These are phyloP conservation scores for Boletales sp. DNA, from an alignment of 768 basidiomycete species.

Conservation along the genomic window DNA sequence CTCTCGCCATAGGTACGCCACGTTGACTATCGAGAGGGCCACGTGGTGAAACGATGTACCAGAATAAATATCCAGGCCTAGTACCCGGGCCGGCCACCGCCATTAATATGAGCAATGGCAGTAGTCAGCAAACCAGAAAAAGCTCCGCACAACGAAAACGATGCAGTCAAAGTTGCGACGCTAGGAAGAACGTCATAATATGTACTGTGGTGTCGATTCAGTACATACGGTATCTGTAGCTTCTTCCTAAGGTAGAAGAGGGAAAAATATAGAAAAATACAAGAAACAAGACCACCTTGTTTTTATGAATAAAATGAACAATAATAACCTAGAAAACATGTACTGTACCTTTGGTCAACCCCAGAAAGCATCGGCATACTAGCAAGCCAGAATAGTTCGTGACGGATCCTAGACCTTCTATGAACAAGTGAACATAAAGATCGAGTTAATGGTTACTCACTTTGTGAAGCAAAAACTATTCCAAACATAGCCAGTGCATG, in stretches of 20 bases:
- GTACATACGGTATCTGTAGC: conserved; percentile 35
- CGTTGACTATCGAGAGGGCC: conserved; percentile 35
- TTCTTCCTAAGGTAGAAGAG: too few relatives aligned
- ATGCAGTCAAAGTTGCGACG: conserved; percentile 35
- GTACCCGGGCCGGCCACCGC: conserved; percentile 50
- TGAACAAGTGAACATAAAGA: not conserved
- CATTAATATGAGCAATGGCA: conserved; percentile 47
- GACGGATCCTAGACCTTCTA: conserved; percentile 36
- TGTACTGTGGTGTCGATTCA: not conserved
- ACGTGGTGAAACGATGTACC: conserved; percentile 39
- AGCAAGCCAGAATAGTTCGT: conserved; percentile 51
- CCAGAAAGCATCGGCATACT: conserved; percentile 46
- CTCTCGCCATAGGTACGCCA: conserved; percentile 39
- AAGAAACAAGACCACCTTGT: too few relatives aligned
- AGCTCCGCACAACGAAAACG: conserved; percentile 53
- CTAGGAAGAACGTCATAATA: conserved; percentile 16
- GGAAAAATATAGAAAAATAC: too few relatives aligned
- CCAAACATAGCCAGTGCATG: conserved; percentile 65
- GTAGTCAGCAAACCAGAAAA: conserved; percentile 60
- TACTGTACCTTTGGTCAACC: conserved; percentile 49
- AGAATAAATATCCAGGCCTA: too few relatives aligned
- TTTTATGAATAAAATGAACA: too few relatives aligned
- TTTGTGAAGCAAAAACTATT: conserved; percentile 56
- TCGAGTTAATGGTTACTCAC: conserved; percentile 19
- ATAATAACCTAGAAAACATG: conserved; percentile 34